Percentiles rank a stretch among this genome's conserved stretches.
Conservation (phyloP, 2,329 filamentous ascomycete genomes). For the Colletotrichum sp. region DNA sequence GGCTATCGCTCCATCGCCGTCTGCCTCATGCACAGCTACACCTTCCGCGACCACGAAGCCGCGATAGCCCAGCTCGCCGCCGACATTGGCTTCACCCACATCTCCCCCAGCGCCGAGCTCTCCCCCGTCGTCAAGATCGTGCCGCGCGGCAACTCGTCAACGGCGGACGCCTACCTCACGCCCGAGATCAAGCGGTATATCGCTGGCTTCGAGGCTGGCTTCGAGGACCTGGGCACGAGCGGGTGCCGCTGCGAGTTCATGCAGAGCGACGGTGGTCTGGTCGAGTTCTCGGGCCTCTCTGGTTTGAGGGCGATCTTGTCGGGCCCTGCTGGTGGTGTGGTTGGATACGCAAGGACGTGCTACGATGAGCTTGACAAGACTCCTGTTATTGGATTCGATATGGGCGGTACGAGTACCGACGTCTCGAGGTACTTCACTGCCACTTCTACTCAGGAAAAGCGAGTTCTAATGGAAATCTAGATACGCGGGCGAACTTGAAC, state of each 20-base stretch:
- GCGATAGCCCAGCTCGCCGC: slow-evolving; percentile 38
- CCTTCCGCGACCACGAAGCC: slow-evolving; percentile 66
- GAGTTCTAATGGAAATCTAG: background rate
- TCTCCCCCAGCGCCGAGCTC: slow-evolving; percentile 51
- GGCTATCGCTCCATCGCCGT: slow-evolving; percentile 72
- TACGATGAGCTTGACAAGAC: slow-evolving; percentile 71
- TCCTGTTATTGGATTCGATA: slow-evolving; percentile 80
- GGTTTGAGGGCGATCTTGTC: slow-evolving; percentile 74
- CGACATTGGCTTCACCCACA: slow-evolving; percentile 64
- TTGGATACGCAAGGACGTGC: slow-evolving; percentile 77
- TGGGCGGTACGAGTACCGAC: slow-evolving; percentile 73
- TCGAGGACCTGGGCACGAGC: slow-evolving; percentile 57
- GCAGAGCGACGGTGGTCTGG: slow-evolving; percentile 63
- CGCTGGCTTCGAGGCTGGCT: slow-evolving; percentile 41
- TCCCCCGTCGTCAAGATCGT: slow-evolving; percentile 76
- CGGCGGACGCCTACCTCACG: slow-evolving; percentile 80
- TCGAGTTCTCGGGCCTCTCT: slow-evolving; percentile 66
- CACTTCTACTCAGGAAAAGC: background rate
- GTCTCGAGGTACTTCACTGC: slow-evolving; percentile 67
- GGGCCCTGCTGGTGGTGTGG: slow-evolving; percentile 80
- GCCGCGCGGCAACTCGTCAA: slow-evolving; percentile 76
- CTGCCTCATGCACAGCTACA: slow-evolving; percentile 76
- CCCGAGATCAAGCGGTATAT: slow-evolving; percentile 76
- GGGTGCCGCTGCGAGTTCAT: slow-evolving; percentile 71
- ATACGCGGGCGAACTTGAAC: slow-evolving; percentile 29